Percentiles rank a stretch among this genome's conserved stretches.
These are phyloP conservation scores for Teunomyces barrocoloradensis DNA, from an alignment of 805 yeast genomes.

Conservation along the genomic window DNA sequence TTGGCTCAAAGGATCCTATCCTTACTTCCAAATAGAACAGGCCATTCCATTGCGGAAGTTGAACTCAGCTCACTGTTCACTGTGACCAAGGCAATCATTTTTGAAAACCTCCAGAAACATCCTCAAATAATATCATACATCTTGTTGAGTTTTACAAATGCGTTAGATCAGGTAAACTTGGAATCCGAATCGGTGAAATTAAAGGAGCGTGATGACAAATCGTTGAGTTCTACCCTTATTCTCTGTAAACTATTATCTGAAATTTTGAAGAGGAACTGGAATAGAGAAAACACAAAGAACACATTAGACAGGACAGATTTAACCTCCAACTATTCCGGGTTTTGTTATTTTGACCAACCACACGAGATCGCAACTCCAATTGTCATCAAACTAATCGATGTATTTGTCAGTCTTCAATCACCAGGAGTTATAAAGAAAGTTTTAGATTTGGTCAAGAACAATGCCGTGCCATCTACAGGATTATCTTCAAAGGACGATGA, in stretches of 20 bases:
- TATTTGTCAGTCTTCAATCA: conserved; percentile 28
- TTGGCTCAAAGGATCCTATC: conserved; percentile 29
- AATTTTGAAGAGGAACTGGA: conserved; percentile 31
- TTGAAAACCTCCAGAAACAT: conserved; percentile 13
- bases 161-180: conserved; percentile 22
- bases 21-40: conserved; percentile 38
- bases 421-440: conserved; percentile 28
- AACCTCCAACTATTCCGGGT: conserved; percentile 21
- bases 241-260: conserved; percentile 29
- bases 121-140: conserved; percentile 19
- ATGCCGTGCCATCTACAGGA: neutral
- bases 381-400: conserved; percentile 24
- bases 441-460: conserved; percentile 20
- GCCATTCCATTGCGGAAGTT: conserved; percentile 37
- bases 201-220: conserved; percentile 28
- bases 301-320: conserved; percentile 11
- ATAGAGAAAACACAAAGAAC: conserved; percentile 13
- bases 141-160: conserved; percentile 19
- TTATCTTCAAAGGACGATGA: conserved; percentile 3
- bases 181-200: conserved; percentile 21
- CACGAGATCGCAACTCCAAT: conserved; percentile 17
- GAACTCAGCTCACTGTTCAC: conserved; percentile 41
- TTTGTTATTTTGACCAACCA: conserved; percentile 30
- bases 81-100: conserved; percentile 28
- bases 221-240: conserved; percentile 30